phyloP scores from a whole-genome alignment of 2,329 filamentous ascomycete genomes.

The Cryphonectria nitschkei region DNA sequence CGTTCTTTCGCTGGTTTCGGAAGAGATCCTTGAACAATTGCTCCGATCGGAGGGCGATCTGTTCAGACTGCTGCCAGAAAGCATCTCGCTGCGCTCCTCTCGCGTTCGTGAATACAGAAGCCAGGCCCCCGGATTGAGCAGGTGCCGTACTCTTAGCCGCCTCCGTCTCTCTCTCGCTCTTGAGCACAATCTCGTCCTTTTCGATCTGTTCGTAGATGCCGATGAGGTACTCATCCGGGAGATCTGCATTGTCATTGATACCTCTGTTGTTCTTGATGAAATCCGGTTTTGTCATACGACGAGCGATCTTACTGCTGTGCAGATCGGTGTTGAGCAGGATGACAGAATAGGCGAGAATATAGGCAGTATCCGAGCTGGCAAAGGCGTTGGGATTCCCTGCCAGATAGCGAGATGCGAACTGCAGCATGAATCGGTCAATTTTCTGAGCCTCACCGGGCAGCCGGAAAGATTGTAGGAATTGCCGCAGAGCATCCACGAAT shows the following conservation, averaged over 20 bases:
- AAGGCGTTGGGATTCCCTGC: conserved; percentile 96
- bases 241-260: conserved; percentile 93
- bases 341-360: conserved; percentile 93
- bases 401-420: conserved; percentile 96
- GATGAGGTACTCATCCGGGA: conserved; percentile 89
- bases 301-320: conserved; percentile 83
- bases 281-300: conserved; percentile 92
- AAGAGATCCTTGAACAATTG: conserved; percentile 94
- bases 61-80: conserved; percentile 92
- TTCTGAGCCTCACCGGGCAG: conserved; percentile 96
- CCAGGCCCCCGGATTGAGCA: conserved; percentile 69
- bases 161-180: conserved; percentile 87
- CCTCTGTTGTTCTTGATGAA: conserved; percentile 99
- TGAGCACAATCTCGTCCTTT: conserved; percentile 89
- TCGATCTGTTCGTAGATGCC: conserved; percentile 92
- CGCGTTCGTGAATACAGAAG: conserved; percentile 87
- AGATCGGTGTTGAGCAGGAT: conserved; percentile 96
- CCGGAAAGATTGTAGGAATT: conserved; percentile 93
- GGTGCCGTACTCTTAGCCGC: conserved; percentile 72
- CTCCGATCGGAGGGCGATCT: conserved; percentile 74
- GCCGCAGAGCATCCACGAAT: conserved; percentile 88
- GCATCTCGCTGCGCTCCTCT: conserved; percentile 91
- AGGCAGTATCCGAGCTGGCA: conserved; percentile 96
- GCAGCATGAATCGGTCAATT: conserved; percentile 99
- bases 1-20: conserved; percentile 82